These are phyloP conservation scores for Claviceps pusilla DNA, from an alignment of 2,329 filamentous ascomycete genomes.

Conservation along the genomic window DNA sequence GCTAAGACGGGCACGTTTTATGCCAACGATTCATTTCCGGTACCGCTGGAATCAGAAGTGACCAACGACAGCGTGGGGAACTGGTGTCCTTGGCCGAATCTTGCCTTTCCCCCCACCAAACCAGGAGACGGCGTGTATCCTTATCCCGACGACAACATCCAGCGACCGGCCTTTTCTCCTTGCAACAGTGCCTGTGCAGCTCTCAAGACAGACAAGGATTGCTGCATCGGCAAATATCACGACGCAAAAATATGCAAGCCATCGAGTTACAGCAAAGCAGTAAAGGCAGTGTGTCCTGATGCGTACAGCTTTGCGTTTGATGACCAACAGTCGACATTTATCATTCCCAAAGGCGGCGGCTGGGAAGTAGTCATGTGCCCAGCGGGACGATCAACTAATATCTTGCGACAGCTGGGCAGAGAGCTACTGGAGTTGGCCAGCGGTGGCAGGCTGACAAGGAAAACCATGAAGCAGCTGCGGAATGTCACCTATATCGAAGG, in stretches of 20 bases:
- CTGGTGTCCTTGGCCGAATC: slow-evolving; percentile 74
- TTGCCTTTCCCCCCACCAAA: slow-evolving; percentile 50
- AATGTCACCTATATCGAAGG: slow-evolving; percentile 21
- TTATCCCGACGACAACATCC: slow-evolving; percentile 61
- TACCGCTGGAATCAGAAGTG: slow-evolving; percentile 49
- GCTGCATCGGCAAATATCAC: slow-evolving; percentile 58
- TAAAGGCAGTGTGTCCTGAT: slow-evolving; percentile 67
- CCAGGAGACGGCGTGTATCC: slow-evolving; percentile 65
- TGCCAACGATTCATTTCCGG: slow-evolving; percentile 49
- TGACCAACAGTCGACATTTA: slow-evolving; percentile 44
- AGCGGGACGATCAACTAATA: slow-evolving; percentile 41
- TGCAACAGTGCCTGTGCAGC: slow-evolving; percentile 65
- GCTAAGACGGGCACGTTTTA: slow-evolving; percentile 41
- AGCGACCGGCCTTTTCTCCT: slow-evolving; percentile 58
- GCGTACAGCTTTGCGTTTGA: slow-evolving; percentile 66
- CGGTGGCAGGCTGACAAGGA: slow-evolving; percentile 22
- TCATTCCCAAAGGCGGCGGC: slow-evolving; percentile 51
- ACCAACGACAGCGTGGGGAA: slow-evolving; percentile 40
- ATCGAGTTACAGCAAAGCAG: slow-evolving; percentile 50
- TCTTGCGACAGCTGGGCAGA: slow-evolving; percentile 34
- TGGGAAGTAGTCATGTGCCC: slow-evolving; percentile 74
- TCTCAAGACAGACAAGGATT: slow-evolving; percentile 51
- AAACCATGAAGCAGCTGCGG: slow-evolving; percentile 17
- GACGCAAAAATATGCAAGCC: slow-evolving; percentile 49
- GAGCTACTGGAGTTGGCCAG: slow-evolving; percentile 34